Percentiles rank a stretch among this genome's conserved stretches.
phyloP scores from a whole-genome alignment of 106 monocot genomes.

The Dactylorhiza incarnata region DNA sequence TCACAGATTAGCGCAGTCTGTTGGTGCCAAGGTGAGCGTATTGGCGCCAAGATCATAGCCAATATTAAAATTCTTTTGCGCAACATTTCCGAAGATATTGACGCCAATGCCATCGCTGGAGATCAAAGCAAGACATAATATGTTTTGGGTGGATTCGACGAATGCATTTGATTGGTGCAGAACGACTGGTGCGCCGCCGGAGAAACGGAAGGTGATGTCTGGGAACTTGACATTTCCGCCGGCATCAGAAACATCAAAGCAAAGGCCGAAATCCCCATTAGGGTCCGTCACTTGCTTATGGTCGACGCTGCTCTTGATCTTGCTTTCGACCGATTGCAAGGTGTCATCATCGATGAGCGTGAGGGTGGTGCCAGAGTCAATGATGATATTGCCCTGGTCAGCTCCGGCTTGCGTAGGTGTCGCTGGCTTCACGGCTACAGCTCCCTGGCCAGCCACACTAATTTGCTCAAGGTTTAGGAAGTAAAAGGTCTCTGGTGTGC shows the following conservation, averaged over 20 bases:
- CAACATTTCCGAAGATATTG: conserved; percentile 34
- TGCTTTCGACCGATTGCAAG: neutral
- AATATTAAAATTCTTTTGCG: conserved; percentile 42
- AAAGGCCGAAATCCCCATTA: conserved; percentile 5
- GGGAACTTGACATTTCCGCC: conserved; percentile 5
- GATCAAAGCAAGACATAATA: conserved; percentile 21
- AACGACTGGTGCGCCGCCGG: conserved; percentile 15
- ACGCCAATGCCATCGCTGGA: neutral
- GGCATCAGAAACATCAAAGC: conserved; percentile 14
- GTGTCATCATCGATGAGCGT: conserved; percentile 10
- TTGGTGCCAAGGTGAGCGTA: conserved; percentile 17
- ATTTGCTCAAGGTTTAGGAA: conserved; percentile 17
- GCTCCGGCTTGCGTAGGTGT: neutral
- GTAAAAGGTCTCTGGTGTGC: conserved; percentile 14
- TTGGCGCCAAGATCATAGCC: conserved; percentile 31
- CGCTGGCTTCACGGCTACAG: neutral
- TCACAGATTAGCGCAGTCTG: conserved; percentile 11
- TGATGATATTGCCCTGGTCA: conserved; percentile 18
- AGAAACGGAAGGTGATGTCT: conserved; percentile 19
- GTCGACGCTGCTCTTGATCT: conserved; percentile 2
- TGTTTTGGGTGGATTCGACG: neutral
- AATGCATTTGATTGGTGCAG: conserved; percentile 20
- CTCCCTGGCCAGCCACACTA: conserved; percentile 9
- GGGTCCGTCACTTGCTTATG: conserved; percentile 8
- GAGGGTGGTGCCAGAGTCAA: conserved; percentile 44